Evolutionary conservation across 495 filamentous ascomycete genomes (phyloP), one percentile per base, ranked within the genome.

Genomic region (Pyrenula aspistea): DNA sequence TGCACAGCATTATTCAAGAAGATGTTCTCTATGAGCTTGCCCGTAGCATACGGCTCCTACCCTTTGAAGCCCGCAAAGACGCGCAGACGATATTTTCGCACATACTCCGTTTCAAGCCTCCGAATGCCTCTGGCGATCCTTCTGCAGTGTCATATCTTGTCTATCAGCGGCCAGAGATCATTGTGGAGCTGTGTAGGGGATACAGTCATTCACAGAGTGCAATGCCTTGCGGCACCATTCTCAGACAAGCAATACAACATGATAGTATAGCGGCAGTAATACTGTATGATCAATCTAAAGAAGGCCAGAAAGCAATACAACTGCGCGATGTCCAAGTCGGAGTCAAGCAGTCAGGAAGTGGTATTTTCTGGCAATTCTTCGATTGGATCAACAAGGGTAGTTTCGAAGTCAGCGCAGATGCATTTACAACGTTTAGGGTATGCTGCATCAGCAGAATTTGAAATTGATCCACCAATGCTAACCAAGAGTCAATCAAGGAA

Each of bases 351-450:
- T 82, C 74, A 11, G 90, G 90, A 19, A 75, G 80, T 12, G 91
- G 91, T 0, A 80, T 96, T 1, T 96, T 99, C 66, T 99, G 94
- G 94, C 81, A 77, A n/a, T 97, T 97, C 71, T 99, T 99, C 65
- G 80, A 88, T 52, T 99, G 91, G 88, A 95, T 99, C 56, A 89
- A 97, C 67, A 84, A 86, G 64, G 85, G 89, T 58, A 89, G 85
- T 19, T 99, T 99, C 67, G 94, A 99, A 73, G 87, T 97, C 57
- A 91, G 90, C 63, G 91, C 94, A 25, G 94, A 97, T 73, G 91
- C 94, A 0, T 99, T 97, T 63, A 93, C 88, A 47, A 97, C 92
- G 4, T 99, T 99, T 69, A 77, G 92, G 69, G 91, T 95, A 77
- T 61, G 82, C 24, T 19, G 11, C 20, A 15, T 25, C 10, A 25